Conservation (phyloP, 768 basidiomycete species). For the Trametes cubensis region DNA sequence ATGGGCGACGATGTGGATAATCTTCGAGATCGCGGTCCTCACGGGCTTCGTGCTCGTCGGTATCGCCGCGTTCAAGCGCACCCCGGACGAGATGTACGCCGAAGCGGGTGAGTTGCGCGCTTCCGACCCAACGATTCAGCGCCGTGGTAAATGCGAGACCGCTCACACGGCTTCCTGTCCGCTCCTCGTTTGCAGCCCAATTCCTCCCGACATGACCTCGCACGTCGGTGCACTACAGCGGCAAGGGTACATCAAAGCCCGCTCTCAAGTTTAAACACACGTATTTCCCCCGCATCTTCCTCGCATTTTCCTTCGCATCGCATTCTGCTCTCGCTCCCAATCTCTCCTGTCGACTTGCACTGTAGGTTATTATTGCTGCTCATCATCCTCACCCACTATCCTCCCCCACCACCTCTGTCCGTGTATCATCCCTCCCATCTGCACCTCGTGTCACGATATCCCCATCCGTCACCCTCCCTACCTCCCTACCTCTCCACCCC, state of each 20-base stretch:
- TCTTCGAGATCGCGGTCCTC: slow-evolving; percentile 74
- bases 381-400: background rate
- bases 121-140: background rate
- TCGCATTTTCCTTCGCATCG: background rate
- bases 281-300: background rate
- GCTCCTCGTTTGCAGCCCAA: slow-evolving; percentile 47
- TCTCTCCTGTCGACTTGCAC: background rate
- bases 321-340: background rate
- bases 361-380: slow-evolving; percentile 10
- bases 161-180: slow-evolving; percentile 1
- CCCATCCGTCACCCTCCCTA: background rate
- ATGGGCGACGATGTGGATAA: slow-evolving; percentile 86
- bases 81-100: slow-evolving; percentile 60
- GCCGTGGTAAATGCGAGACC: background rate
- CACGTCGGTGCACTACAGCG: background rate
- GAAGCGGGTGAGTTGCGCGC: slow-evolving; percentile 64
- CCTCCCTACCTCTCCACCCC: background rate
- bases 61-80: slow-evolving; percentile 78
- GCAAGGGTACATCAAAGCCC: too few species aligned
- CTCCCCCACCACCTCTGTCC: background rate
- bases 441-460: background rate
- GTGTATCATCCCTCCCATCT: background rate
- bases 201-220: slow-evolving; percentile 61
- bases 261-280: background rate
- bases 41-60: slow-evolving; percentile 82